Percentiles rank a stretch among this genome's conserved stretches.
Evolutionary conservation across 768 basidiomycete species (phyloP).

Genomic region (Suillus luteus): DNA sequence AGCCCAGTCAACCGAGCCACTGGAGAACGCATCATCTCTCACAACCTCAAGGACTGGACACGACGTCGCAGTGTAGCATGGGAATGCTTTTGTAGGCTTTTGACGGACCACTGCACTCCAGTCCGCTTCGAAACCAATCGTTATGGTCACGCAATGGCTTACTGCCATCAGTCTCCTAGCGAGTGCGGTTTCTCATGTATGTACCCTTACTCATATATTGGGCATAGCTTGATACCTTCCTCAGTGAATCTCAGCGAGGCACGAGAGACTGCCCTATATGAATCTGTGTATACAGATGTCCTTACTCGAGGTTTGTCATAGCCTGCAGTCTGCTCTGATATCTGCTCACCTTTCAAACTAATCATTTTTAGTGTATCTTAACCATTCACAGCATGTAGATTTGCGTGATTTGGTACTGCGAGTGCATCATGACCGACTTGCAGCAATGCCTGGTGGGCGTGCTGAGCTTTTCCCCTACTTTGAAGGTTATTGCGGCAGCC

Average conservation of each 20-base stretch:
- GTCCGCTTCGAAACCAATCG: neutral
- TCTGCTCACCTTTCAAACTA: neutral
- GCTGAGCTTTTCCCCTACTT: neutral
- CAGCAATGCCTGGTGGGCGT: neutral
- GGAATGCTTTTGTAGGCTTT: neutral
- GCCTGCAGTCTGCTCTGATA: neutral
- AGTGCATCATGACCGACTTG: neutral
- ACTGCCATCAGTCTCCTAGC: conserved; percentile 1
- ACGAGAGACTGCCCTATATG: neutral
- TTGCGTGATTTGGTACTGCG: neutral
- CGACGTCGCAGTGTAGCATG: neutral
- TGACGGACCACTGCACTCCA: neutral
- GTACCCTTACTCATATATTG: neutral
- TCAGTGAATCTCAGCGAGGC: neutral
- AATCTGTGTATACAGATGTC: neutral
- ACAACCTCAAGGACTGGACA: neutral
- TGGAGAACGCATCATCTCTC: neutral
- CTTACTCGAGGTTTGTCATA: neutral
- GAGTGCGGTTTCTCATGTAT: neutral
- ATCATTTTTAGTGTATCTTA: neutral
- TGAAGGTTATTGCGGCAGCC: neutral
- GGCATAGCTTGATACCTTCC: neutral
- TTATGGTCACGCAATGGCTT: neutral
- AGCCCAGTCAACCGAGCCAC: neutral
- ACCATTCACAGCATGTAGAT: neutral